A percentile compares a stretch with the other conserved stretches of the same genome.
These are phyloP conservation scores for Cadophora gregata DNA, from an alignment of 2,329 filamentous ascomycete species.

Conservation along the genomic window DNA sequence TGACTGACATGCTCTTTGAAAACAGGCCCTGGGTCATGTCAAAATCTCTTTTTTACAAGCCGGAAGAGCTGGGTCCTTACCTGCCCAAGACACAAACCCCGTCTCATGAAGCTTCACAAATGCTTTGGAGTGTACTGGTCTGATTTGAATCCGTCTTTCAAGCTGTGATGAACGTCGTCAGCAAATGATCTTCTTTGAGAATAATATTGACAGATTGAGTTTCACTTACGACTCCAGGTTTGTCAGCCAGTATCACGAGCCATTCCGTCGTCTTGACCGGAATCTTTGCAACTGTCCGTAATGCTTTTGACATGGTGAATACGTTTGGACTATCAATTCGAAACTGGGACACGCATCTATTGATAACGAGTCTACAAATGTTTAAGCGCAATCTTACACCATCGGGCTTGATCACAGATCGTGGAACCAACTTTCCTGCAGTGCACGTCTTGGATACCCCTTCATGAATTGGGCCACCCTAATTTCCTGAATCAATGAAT, in stretches of 20 bases:
- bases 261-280: not conserved
- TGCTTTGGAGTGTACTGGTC: conserved; percentile 15
- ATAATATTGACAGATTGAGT: too few species aligned
- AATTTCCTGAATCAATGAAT: not conserved
- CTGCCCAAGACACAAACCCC: conserved; percentile 12
- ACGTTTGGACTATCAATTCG: not conserved
- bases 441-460: not conserved
- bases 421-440: not conserved
- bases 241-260: conserved; percentile 15
- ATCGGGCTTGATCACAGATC: not conserved
- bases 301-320: conserved; percentile 6
- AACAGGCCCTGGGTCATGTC: not conserved
- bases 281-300: conserved; percentile 4
- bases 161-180: not conserved
- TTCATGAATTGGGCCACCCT: not conserved
- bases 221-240: conserved; percentile 12
- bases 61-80: not conserved
- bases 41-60: not conserved
- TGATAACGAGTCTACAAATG: not conserved
- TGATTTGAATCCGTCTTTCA: conserved; percentile 15
- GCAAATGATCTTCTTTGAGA: not conserved
- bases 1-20: conserved; percentile 15
- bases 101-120: conserved; percentile 18
- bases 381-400: not conserved
- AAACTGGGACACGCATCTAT: not conserved